These are phyloP conservation scores for Didymella keratinophila DNA, from an alignment of 2,329 filamentous ascomycete species.

Conservation along the genomic window DNA sequence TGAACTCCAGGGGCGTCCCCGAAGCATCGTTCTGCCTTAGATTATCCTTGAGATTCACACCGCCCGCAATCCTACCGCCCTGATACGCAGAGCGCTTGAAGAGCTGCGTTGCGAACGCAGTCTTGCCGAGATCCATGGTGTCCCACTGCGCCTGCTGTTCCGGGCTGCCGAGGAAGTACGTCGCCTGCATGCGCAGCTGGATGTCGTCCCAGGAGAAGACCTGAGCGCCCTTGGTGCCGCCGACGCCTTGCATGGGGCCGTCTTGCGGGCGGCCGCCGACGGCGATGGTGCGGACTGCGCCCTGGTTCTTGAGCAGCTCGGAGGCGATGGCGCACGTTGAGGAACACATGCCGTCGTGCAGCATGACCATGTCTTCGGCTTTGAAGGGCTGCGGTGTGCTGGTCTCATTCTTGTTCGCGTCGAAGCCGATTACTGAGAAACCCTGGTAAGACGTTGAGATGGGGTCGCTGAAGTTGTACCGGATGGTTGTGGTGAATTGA, in stretches of 20 bases:
- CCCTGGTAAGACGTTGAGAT: conserved; percentile 40
- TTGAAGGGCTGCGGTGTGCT: conserved; percentile 48
- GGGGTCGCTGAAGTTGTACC: conserved; percentile 50
- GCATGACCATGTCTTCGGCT: conserved; percentile 51
- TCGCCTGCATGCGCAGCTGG: conserved; percentile 40
- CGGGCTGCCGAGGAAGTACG: conserved; percentile 43
- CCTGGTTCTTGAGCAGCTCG: conserved; percentile 57
- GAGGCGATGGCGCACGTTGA: conserved; percentile 57
- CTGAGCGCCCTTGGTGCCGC: conserved; percentile 56
- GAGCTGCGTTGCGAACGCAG: conserved; percentile 45
- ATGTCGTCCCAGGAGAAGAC: conserved; percentile 47
- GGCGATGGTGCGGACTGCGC: conserved; percentile 53
- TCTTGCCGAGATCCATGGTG: conserved; percentile 38
- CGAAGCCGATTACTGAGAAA: conserved; percentile 44
- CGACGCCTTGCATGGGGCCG: conserved; percentile 55
- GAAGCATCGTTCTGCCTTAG: conserved; percentile 47
- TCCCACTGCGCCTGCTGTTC: conserved; percentile 43
- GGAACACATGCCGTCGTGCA: conserved; percentile 57
- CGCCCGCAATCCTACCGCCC: conserved; percentile 35
- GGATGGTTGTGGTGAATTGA: conserved; percentile 46
- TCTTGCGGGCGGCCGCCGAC: conserved; percentile 54
- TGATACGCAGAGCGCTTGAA: conserved; percentile 43
- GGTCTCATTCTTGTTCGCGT: conserved; percentile 41
- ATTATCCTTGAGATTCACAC: conserved; percentile 51
- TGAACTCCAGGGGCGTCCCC: conserved; percentile 52